These are phyloP conservation scores for Cercospora sp. DNA, from an alignment of 2,329 filamentous ascomycete genomes.

Conservation along the genomic window DNA sequence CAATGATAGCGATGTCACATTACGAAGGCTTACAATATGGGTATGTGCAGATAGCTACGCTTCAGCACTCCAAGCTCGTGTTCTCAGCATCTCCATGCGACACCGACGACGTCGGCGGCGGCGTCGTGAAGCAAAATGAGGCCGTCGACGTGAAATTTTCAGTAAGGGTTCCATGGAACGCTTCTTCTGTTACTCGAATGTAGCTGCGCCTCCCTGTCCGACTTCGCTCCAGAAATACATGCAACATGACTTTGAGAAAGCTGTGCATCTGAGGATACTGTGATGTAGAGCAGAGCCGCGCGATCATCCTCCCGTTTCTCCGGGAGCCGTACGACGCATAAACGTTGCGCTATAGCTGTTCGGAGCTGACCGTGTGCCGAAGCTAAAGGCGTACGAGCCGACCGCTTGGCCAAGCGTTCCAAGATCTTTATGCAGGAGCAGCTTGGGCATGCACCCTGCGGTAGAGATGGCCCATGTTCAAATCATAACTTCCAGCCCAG, in stretches of 20 bases:
- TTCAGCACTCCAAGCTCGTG: slow-evolving; percentile 1
- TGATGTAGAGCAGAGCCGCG: neutral
- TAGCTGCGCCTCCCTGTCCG: neutral
- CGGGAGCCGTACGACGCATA: neutral
- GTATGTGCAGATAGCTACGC: slow-evolving; percentile 12
- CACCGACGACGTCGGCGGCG: neutral
- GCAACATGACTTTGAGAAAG: neutral
- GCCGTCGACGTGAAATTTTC: neutral
- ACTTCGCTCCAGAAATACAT: neutral
- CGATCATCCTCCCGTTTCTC: neutral
- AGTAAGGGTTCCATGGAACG: neutral
- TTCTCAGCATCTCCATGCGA: neutral
- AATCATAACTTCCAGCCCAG: neutral
- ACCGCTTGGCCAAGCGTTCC: neutral
- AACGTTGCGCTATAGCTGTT: neutral
- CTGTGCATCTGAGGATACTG: neutral
- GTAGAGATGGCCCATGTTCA: neutral
- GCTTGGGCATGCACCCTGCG: neutral
- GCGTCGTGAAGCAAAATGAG: slow-evolving; percentile 1
- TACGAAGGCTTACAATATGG: neutral
- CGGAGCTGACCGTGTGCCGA: neutral
- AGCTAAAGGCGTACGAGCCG: neutral
- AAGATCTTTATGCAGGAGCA: neutral
- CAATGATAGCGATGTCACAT: neutral
- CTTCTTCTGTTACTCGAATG: neutral